Conservation (phyloP, 768 basidiomycete genomes). For the Hypsizygus marmoreus region DNA sequence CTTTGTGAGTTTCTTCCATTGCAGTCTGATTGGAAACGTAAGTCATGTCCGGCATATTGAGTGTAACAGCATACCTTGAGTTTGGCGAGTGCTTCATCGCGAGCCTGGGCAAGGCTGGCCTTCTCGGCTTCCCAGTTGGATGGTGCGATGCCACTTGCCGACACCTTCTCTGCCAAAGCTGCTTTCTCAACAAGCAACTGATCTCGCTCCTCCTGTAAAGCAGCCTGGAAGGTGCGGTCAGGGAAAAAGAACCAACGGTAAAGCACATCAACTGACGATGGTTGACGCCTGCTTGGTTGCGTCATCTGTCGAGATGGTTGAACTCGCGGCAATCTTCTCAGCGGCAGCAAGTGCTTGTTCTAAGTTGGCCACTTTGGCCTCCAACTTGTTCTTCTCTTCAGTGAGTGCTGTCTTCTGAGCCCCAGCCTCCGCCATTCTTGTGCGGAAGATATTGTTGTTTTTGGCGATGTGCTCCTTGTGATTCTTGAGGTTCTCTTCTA, state of each 20-base stretch:
- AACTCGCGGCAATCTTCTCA: conserved; percentile 16
- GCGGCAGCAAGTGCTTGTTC: conserved; percentile 36
- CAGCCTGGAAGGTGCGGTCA: conserved; percentile 38
- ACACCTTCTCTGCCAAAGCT: conserved; percentile 35
- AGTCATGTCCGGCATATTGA: too few species aligned
- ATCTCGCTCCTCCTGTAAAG: conserved; percentile 61
- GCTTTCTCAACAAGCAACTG: conserved; percentile 62
- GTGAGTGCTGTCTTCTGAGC: conserved; percentile 33
- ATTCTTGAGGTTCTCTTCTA: conserved; percentile 46
- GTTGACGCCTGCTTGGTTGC: conserved; percentile 33
- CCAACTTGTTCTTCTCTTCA: conserved; percentile 40
- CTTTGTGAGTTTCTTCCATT: conserved; percentile 46
- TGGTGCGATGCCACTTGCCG: conserved; percentile 24
- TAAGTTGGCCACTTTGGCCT: conserved; percentile 37
- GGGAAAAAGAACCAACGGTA: background rate
- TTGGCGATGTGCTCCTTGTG: conserved; percentile 32
- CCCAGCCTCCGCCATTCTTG: conserved; percentile 37
- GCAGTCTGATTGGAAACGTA: too few species aligned
- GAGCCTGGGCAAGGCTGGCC: conserved; percentile 53
- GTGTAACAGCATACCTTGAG: conserved; percentile 51
- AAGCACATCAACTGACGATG: conserved; percentile 39
- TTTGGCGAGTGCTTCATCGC: conserved; percentile 60
- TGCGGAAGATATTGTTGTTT: conserved; percentile 31
- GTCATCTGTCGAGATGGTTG: conserved; percentile 23
- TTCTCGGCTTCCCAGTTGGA: conserved; percentile 62